Evolutionary conservation across 179 eudicot species (phyloP).

Genomic region (Spinacia oleracea): DNA sequence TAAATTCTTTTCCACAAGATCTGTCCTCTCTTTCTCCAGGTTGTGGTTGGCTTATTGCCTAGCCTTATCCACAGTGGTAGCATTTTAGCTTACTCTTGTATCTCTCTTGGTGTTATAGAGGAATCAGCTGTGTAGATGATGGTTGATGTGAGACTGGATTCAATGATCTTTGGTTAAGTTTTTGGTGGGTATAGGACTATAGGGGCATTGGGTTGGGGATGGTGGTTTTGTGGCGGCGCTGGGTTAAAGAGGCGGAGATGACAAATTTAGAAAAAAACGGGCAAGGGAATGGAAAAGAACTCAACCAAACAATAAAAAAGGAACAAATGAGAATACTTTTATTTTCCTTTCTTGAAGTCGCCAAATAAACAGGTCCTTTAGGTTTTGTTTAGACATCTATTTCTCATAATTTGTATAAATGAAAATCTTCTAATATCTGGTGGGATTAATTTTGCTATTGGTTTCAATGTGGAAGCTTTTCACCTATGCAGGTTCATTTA

Average conservation of each 20-base stretch:
- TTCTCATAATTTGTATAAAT: neutral
- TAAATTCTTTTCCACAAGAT: neutral
- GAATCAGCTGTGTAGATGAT: neutral
- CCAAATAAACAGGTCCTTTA: neutral
- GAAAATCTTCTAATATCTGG: neutral
- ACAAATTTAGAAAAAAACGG: neutral
- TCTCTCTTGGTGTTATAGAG: neutral
- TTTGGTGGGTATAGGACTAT: neutral
- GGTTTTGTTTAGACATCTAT: neutral
- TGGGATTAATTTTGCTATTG: neutral
- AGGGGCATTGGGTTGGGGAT: neutral
- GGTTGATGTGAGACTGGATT: too few species aligned
- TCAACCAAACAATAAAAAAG: neutral
- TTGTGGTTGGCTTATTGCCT: neutral
- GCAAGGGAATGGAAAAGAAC: neutral
- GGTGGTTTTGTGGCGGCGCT: neutral
- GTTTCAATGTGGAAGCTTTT: conserved; percentile 5
- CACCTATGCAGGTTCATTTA: conserved; percentile 8
- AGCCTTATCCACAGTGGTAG: neutral
- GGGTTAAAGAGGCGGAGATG: neutral
- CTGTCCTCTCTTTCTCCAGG: too few species aligned
- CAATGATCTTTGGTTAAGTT: neutral
- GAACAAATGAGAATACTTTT: neutral
- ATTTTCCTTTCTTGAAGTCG: neutral
- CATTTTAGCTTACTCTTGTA: neutral